These are phyloP conservation scores for Bathelium albidoporum DNA, from an alignment of 495 filamentous ascomycete genomes.

Conservation along the genomic window DNA sequence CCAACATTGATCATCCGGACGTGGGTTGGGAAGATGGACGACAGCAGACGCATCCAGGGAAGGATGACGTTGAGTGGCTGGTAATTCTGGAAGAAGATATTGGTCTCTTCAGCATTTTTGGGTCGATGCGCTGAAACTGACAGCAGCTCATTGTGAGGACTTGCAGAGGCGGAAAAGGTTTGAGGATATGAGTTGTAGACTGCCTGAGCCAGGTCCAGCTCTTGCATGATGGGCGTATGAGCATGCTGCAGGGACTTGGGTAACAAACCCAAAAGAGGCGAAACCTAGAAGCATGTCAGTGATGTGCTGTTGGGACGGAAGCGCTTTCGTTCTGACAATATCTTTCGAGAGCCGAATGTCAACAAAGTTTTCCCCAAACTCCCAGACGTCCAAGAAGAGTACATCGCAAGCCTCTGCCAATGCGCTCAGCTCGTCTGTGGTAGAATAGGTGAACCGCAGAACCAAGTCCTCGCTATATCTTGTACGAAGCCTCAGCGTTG, in stretches of 20 bases:
- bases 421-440: slow-evolving; percentile 56
- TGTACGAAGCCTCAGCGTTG: slow-evolving; percentile 38
- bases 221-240: slow-evolving; percentile 66
- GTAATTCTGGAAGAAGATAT: slow-evolving; percentile 82
- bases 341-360: slow-evolving; percentile 74
- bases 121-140: slow-evolving; percentile 25
- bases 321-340: slow-evolving; percentile 43
- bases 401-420: slow-evolving; percentile 63
- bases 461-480: slow-evolving; percentile 77
- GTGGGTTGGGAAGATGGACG: slow-evolving; percentile 77
- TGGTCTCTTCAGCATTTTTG: slow-evolving; percentile 31
- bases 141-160: slow-evolving; percentile 18
- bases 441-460: slow-evolving; percentile 72
- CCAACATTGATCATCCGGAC: slow-evolving; percentile 67
- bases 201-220: slow-evolving; percentile 55
- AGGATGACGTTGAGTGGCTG: slow-evolving; percentile 68
- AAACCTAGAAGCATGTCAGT: slow-evolving; percentile 38
- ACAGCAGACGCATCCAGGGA: slow-evolving; percentile 82
- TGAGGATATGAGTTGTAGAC: slow-evolving; percentile 67
- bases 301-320: not conserved
- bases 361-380: slow-evolving; percentile 69
- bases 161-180: slow-evolving; percentile 17
- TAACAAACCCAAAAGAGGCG: slow-evolving; percentile 71
- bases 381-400: slow-evolving; percentile 84
- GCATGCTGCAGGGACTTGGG: slow-evolving; percentile 63